Evolutionary conservation across 2,329 filamentous ascomycete species (phyloP).

Genomic region (Pseudopithomyces maydicus): DNA sequence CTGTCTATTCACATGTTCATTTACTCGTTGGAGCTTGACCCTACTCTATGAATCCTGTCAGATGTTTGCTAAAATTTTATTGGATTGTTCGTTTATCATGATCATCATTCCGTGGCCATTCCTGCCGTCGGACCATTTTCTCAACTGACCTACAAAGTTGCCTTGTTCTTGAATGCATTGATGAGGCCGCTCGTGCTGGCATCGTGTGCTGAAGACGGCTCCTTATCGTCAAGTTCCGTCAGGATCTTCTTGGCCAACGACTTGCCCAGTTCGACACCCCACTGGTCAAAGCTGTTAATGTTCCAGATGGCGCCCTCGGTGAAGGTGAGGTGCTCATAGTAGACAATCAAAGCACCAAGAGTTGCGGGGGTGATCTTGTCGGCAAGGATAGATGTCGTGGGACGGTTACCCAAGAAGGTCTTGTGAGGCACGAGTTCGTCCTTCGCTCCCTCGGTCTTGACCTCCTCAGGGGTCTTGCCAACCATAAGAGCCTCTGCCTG

Average conservation of each 20-base stretch:
- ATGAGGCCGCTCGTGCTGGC: slow-evolving; percentile 87
- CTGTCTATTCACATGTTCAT: background rate
- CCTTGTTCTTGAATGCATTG: slow-evolving; percentile 86
- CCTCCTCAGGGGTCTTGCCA: slow-evolving; percentile 81
- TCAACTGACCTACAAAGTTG: slow-evolving; percentile 43
- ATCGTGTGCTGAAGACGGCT: slow-evolving; percentile 76
- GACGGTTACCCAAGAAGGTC: slow-evolving; percentile 97
- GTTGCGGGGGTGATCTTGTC: slow-evolving; percentile 93
- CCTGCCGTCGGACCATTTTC: background rate
- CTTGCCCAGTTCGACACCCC: slow-evolving; percentile 99
- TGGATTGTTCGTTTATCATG: slow-evolving; percentile 5
- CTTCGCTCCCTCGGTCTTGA: slow-evolving; percentile 74
- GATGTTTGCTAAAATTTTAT: slow-evolving; percentile 3
- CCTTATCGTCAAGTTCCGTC: slow-evolving; percentile 79
- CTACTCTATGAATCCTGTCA: background rate
- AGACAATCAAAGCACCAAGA: slow-evolving; percentile 92
- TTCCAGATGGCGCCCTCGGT: slow-evolving; percentile 98
- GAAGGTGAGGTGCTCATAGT: slow-evolving; percentile 99
- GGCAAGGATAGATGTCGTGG: slow-evolving; percentile 92
- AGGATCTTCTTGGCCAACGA: slow-evolving; percentile 75
- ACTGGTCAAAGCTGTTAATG: slow-evolving; percentile 99
- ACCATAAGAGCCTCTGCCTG: slow-evolving; percentile 91
- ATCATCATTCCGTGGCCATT: background rate
- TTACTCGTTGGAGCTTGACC: background rate
- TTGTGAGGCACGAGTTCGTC: slow-evolving; percentile 92